phyloP scores from a whole-genome alignment of 306 rosid genomes.

The Benincasa hispida region DNA sequence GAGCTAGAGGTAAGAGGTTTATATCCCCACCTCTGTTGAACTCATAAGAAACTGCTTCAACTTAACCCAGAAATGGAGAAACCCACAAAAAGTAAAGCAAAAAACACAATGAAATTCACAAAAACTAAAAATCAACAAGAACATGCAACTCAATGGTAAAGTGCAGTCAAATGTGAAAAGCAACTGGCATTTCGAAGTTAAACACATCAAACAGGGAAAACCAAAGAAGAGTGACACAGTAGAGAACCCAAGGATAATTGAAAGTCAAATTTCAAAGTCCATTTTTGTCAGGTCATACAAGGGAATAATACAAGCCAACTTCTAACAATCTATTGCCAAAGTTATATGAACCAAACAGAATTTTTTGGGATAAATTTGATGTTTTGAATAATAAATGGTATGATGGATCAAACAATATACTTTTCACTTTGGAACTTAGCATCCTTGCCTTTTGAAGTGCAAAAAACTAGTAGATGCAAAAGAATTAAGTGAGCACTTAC shows the following conservation, averaged over 20 bases:
- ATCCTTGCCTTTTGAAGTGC: not conserved
- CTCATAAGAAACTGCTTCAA: not conserved
- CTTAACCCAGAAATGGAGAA: not conserved
- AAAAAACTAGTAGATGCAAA: not conserved
- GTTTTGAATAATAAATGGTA: not conserved
- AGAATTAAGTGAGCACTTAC: conserved; percentile 34
- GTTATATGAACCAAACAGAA: not conserved
- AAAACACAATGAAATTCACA: not conserved
- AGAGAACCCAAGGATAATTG: not conserved
- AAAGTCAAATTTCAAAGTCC: not conserved
- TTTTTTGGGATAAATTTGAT: not conserved
- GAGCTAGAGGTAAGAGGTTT: too few relatives aligned
- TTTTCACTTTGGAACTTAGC: not conserved
- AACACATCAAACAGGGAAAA: not conserved
- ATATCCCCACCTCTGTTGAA: too few relatives aligned
- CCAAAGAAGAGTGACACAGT: not conserved
- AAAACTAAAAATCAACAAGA: not conserved
- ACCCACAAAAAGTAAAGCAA: not conserved
- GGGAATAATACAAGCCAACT: not conserved
- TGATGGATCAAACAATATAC: not conserved
- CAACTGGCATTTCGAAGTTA: not conserved
- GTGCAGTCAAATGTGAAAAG: not conserved
- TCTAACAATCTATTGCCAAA: not conserved
- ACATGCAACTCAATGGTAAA: not conserved
- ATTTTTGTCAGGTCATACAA: not conserved